phyloP scores from a whole-genome alignment of 179 eudicot species.

The Patellifolia procumbens region DNA sequence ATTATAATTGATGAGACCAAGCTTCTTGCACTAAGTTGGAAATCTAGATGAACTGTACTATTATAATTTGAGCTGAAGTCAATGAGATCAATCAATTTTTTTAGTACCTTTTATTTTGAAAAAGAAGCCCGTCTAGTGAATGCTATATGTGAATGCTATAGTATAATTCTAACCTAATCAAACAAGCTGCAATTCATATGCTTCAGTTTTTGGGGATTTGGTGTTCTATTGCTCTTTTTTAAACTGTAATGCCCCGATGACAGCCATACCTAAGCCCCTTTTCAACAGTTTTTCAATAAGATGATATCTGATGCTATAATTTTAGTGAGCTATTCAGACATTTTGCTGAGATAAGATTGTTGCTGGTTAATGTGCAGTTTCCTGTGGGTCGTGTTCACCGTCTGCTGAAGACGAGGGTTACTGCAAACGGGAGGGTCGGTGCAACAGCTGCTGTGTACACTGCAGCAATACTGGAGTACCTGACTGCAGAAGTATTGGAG shows the following conservation, averaged over 20 bases:
- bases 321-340: neutral
- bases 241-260: neutral
- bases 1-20: neutral
- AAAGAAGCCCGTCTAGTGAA: neutral
- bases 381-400: conserved; percentile 74
- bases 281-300: neutral
- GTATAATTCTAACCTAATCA: neutral
- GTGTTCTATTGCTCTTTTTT: neutral
- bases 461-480: conserved; percentile 61
- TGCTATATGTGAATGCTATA: neutral
- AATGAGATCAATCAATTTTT: neutral
- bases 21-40: neutral
- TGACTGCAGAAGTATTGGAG: conserved; percentile 68
- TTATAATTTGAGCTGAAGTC: neutral
- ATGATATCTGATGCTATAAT: neutral
- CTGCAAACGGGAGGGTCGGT: conserved; percentile 66
- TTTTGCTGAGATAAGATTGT: neutral
- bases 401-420: conserved; percentile 51
- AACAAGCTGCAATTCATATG: neutral
- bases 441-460: conserved; percentile 75
- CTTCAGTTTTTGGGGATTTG: neutral
- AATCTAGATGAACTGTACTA: neutral
- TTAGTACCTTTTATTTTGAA: neutral
- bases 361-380: conserved; percentile 38
- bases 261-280: neutral